Evolutionary conservation across 176 grass and related monocot genomes (phyloP).

Genomic region (Avena sativa): DNA sequence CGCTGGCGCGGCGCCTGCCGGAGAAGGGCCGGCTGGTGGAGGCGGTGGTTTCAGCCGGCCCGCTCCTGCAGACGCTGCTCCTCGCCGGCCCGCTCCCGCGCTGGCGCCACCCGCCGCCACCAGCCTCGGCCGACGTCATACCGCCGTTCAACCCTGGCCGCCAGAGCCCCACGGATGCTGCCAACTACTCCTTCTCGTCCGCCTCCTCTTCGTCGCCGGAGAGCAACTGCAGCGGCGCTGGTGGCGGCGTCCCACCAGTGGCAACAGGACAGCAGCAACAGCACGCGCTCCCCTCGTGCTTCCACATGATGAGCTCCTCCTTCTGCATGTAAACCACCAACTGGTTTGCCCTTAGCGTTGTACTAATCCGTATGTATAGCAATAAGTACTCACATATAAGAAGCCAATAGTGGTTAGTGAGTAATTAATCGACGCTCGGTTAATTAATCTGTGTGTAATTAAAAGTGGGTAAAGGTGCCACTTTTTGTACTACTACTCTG

Average conservation of each 20-base stretch:
- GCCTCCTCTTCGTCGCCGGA: constrained; percentile 50
- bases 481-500: background rate
- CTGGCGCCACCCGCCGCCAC: constrained; percentile 90
- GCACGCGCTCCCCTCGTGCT: constrained; percentile 35
- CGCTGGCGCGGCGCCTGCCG: constrained; percentile 62
- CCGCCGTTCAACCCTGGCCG: constrained; percentile 65
- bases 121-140: constrained; percentile 55
- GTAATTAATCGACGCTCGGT: no score
- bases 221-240: constrained; percentile 63
- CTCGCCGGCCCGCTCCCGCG: constrained; percentile 87
- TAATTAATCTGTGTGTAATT: background rate
- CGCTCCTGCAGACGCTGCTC: constrained; percentile 84
- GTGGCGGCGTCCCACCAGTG: background rate
- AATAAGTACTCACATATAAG: no score
- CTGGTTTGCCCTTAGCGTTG: background rate
- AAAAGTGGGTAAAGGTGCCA: background rate
- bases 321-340: constrained; percentile 51
- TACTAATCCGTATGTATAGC: background rate
- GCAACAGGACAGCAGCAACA: background rate
- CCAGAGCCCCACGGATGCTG: constrained; percentile 31
- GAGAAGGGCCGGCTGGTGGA: constrained; percentile 87
- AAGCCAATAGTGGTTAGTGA: no score
- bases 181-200: constrained; percentile 47
- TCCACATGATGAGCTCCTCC: constrained; percentile 45
- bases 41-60: constrained; percentile 79